A percentile compares a stretch with the other conserved stretches of the same genome.
Evolutionary conservation across 768 basidiomycete genomes (phyloP).

Genomic region (Ephemerocybe angulata): DNA sequence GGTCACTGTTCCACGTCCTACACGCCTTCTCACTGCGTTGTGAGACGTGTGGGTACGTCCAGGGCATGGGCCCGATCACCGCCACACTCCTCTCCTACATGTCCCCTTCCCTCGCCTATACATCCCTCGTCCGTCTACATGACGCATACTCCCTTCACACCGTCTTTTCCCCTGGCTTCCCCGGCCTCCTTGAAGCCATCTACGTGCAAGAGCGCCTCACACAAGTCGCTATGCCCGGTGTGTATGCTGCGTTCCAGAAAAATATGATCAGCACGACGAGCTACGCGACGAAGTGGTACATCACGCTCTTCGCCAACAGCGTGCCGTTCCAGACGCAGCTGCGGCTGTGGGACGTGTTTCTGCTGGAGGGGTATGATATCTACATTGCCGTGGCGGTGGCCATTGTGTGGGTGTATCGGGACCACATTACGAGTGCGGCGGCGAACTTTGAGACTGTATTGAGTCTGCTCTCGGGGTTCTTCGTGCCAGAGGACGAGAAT

Average conservation of each 20-base stretch:
- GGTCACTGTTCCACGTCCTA: constrained; percentile 90
- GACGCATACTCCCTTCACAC: constrained; percentile 83
- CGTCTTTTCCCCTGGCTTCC: constrained; percentile 92
- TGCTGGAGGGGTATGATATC: constrained; percentile 86
- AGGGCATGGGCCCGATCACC: constrained; percentile 98
- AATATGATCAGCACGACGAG: constrained; percentile 91
- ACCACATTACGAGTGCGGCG: constrained; percentile 73
- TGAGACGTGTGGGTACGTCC: constrained; percentile 87
- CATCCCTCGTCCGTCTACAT: constrained; percentile 82
- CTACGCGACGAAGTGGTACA: constrained; percentile 99
- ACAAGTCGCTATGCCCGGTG: constrained; percentile 84
- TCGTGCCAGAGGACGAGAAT: constrained; percentile 90
- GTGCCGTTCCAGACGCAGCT: constrained; percentile 95
- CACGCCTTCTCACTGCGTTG: constrained; percentile 91
- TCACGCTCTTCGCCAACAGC: constrained; percentile 93
- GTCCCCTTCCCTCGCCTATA: constrained; percentile 84
- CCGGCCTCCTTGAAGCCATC: constrained; percentile 92
- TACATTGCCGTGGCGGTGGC: constrained; percentile 83
- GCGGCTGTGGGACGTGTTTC: constrained; percentile 90
- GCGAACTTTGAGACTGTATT: constrained; percentile 92
- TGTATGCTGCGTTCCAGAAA: constrained; percentile 80
- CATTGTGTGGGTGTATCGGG: constrained; percentile 91
- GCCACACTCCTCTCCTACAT: constrained; percentile 93
- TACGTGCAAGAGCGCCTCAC: constrained; percentile 92
- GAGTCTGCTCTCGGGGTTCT: constrained; percentile 89